Base-by-base conservation (phyloP, 805 yeast species). In the Metschnikowia picachoensis region DNA sequence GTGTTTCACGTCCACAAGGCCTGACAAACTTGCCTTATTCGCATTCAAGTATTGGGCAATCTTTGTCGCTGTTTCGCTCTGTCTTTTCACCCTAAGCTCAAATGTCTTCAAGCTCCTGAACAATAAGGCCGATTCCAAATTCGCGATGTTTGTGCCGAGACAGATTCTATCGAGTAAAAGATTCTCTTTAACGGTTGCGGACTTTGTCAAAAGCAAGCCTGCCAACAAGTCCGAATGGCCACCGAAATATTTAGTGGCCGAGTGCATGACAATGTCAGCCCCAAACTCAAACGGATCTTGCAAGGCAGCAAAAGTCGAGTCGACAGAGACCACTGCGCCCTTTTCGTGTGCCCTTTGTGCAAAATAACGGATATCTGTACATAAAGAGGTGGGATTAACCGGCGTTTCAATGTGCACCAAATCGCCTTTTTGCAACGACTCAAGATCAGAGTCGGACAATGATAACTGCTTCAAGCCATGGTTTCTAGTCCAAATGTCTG, bases 221-320 rank as follows among this genome's bases (percentile, higher is more conserved):
- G 96, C 90, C 41, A 91, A 70, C 36, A 90, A 68, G 63, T 91
- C 97, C 7, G 95, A 87, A 66, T 91, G 97, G n/a, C 98, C 97
- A 34, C 96, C 97, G 59, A 89, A 85, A 67, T 85, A 92, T 62
- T 91, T 91, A 0, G 97, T 91, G 1, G 90, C 96, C 1, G 97
- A 88, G 64, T 91, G 97, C 78, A 92, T 71, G n/a, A 92, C 82
- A 53, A 89, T 67, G 64, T 92, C 97, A 29, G 85, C 96, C 39
- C 92, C 96, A 57, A 79, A 84, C 34, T 74, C 74, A 67, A 89
- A 88, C 5, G 95, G 92, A 50, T 88, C 79, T 56, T 81, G 85
- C 47, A 90, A 67, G 16, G 97, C 96, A 9, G 96, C 97, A 66
- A 92, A 87, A 0, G 97, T 92, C 6, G 96, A 77, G 65, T 91